phyloP scores from a whole-genome alignment of 345 rosid genomes.

The Punica granatum region DNA sequence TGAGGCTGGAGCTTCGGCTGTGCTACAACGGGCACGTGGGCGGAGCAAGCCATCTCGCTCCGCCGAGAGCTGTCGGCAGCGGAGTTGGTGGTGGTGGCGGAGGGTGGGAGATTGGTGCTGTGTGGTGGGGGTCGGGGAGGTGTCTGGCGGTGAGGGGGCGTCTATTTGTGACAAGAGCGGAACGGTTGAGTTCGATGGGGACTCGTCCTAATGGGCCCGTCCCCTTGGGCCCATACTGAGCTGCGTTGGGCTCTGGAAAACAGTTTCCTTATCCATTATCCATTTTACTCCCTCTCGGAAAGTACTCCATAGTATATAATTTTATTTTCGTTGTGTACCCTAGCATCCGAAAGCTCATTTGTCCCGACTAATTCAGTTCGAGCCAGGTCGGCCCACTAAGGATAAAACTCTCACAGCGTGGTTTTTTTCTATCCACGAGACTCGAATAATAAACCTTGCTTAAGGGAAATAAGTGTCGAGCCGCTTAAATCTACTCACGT shows the following conservation, averaged over 20 bases:
- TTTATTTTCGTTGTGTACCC: too few relatives aligned
- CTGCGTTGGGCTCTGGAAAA: background rate
- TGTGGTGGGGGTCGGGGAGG: background rate
- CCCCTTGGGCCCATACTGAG: background rate
- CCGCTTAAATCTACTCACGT: too few relatives aligned
- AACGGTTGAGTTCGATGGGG: background rate
- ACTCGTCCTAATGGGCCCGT: background rate
- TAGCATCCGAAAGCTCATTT: too few relatives aligned
- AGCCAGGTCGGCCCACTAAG: too few relatives aligned
- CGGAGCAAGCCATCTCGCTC: constrained; percentile 13
- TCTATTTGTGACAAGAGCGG: background rate
- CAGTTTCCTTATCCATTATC: background rate
- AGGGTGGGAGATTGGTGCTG: background rate
- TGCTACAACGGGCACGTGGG: constrained; percentile 6
- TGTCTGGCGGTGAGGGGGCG: background rate
- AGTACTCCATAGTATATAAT: too few relatives aligned
- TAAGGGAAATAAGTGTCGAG: too few relatives aligned
- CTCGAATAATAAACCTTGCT: too few relatives aligned
- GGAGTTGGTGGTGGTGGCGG: background rate
- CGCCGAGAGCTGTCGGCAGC: background rate
- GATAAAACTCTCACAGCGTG: too few relatives aligned
- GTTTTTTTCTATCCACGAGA: too few relatives aligned
- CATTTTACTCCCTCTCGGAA: too few relatives aligned
- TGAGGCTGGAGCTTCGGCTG: constrained; percentile 4
- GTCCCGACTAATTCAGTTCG: too few relatives aligned